Conservation (phyloP, 352 stramenopile genomes). For the Pythium rhizo-oryzae region DNA sequence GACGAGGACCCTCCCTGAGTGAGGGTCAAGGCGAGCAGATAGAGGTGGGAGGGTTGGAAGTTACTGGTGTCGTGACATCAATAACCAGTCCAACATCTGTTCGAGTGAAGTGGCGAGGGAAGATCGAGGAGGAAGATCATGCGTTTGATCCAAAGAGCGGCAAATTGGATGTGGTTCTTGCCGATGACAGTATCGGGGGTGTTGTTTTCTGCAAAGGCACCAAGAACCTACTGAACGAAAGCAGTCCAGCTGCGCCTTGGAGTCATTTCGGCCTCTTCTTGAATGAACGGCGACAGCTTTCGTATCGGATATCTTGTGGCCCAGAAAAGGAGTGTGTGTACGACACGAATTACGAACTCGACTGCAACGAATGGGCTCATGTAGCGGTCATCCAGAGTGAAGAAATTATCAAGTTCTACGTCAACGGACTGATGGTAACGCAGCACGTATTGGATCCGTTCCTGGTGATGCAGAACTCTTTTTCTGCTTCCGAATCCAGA, state of each 20-base stretch:
- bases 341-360: slow-evolving; percentile 66
- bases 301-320: slow-evolving; percentile 64
- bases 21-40: slow-evolving; percentile 24
- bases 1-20: slow-evolving; percentile 53
- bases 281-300: slow-evolving; percentile 62
- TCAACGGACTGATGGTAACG: slow-evolving; percentile 66
- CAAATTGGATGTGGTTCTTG: slow-evolving; percentile 58
- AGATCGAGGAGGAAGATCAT: slow-evolving; percentile 37
- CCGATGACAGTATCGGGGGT: slow-evolving; percentile 54
- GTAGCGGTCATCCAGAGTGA: slow-evolving; percentile 69
- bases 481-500: slow-evolving; percentile 42
- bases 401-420: slow-evolving; percentile 59
- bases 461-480: slow-evolving; percentile 49
- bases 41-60: background rate
- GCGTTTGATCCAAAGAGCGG: slow-evolving; percentile 55
- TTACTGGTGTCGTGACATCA: slow-evolving; percentile 44
- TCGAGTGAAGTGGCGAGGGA: slow-evolving; percentile 51
- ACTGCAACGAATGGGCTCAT: slow-evolving; percentile 65
- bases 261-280: slow-evolving; percentile 75
- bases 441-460: slow-evolving; percentile 74
- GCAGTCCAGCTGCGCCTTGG: slow-evolving; percentile 49
- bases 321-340: slow-evolving; percentile 63
- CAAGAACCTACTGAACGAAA: slow-evolving; percentile 58
- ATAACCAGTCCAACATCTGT: slow-evolving; percentile 50
- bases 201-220: slow-evolving; percentile 77